phyloP scores from a whole-genome alignment of 164 flowering plant species.

The Saururus chinensis region DNA sequence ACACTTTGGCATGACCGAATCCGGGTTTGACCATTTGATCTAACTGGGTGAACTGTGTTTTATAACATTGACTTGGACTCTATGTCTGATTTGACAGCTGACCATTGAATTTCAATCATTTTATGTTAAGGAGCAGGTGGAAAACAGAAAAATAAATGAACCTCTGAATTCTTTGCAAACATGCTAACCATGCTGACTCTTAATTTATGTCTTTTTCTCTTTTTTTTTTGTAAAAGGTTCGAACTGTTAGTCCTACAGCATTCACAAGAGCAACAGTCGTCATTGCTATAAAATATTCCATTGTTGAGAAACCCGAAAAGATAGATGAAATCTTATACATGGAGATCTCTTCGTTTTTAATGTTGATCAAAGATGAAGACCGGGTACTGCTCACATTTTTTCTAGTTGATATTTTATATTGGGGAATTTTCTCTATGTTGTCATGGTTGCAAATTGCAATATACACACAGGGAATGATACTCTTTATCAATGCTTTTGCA shows the following conservation, averaged over 20 bases:
- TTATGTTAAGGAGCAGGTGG: no score
- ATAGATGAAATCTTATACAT: conserved; percentile 82
- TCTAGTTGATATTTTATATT: neutral
- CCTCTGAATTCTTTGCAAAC: no score
- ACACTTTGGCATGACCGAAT: no score
- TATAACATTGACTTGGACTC: no score
- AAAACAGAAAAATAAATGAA: no score
- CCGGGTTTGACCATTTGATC: no score
- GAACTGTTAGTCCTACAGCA: conserved; percentile 74
- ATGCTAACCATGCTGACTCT: conserved; percentile 1
- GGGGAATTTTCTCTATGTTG: no score
- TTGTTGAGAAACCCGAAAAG: conserved; percentile 94
- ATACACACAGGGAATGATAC: neutral
- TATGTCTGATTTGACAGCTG: no score
- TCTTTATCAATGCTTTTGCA: conserved; percentile 20
- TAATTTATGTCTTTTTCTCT: no score
- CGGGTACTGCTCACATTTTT: conserved; percentile 36
- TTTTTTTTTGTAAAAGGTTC: conserved; percentile 30
- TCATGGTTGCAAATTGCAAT: neutral
- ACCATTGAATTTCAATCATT: no score
- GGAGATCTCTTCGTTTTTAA: conserved; percentile 84
- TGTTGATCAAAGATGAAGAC: conserved; percentile 90
- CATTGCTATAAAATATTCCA: conserved; percentile 87
- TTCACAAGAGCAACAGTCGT: conserved; percentile 96
- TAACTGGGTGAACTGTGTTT: no score